Percentiles rank a stretch among this genome's conserved stretches.
Evolutionary conservation across 306 rosid genomes (phyloP).

Genomic region (Cucurbita pepo): DNA sequence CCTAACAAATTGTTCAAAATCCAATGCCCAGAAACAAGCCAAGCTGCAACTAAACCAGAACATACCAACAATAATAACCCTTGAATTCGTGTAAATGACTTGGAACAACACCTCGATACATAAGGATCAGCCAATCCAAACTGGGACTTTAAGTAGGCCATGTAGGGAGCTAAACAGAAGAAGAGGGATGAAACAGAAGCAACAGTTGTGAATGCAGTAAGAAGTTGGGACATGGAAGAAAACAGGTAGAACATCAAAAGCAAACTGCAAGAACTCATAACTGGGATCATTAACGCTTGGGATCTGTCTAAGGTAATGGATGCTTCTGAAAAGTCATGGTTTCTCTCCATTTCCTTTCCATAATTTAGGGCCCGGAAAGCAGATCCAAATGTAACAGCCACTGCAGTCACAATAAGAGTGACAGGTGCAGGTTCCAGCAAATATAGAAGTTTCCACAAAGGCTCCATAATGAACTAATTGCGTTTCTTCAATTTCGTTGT

Average conservation of each 20-base stretch:
- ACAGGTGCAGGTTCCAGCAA: constrained; percentile 91
- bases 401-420: constrained; percentile 67
- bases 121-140: constrained; percentile 75
- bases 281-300: constrained; percentile 92
- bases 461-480: constrained; percentile 40
- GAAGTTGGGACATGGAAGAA: constrained; percentile 82
- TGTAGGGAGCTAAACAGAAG: constrained; percentile 71
- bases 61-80: constrained; percentile 51
- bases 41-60: constrained; percentile 45
- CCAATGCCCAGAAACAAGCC: constrained; percentile 99
- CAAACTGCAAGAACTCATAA: constrained; percentile 93
- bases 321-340: constrained; percentile 62
- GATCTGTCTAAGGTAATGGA: constrained; percentile 83
- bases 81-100: constrained; percentile 69
- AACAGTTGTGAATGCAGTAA: constrained; percentile 77
- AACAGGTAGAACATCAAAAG: constrained; percentile 95
- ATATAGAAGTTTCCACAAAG: constrained; percentile 64
- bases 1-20: constrained; percentile 78
- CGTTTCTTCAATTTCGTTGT: not conserved
- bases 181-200: constrained; percentile 75
- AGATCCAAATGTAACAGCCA: constrained; percentile 82
- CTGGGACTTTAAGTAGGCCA: constrained; percentile 46
- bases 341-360: constrained; percentile 94
- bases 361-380: constrained; percentile 90
- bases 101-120: constrained; percentile 91